Evolutionary conservation across 2,329 filamentous ascomycete species (phyloP).

Genomic region (Arthrobotrys megalospora): DNA sequence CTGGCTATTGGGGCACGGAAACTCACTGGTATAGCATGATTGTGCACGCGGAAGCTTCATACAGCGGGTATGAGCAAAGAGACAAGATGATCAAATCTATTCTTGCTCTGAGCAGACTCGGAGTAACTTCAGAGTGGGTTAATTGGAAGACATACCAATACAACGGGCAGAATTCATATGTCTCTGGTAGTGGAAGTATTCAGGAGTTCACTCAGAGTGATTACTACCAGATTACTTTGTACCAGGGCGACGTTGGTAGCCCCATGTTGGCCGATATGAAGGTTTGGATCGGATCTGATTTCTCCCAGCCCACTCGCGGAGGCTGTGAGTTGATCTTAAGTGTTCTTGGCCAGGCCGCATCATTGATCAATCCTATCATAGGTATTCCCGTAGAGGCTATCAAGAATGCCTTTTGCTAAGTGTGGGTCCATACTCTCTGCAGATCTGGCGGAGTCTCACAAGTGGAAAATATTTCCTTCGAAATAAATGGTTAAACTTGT

Average conservation of each 20-base stretch:
- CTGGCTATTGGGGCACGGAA: conserved; percentile 5
- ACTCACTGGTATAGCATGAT: conserved; percentile 24
- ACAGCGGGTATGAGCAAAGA: not conserved
- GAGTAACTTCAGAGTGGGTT: not conserved
- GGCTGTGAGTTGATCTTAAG: conserved; percentile 1
- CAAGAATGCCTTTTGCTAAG: not conserved
- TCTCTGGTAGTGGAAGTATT: conserved; percentile 5
- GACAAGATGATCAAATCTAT: conserved; percentile 4
- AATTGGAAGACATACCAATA: conserved; percentile 17
- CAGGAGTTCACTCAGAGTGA: not conserved
- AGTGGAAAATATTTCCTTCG: not conserved
- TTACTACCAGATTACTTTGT: conserved; percentile 13
- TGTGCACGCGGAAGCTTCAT: not conserved
- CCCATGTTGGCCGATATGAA: conserved; percentile 2
- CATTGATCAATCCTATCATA: not conserved
- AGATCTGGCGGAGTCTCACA: not conserved
- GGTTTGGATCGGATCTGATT: conserved; percentile 17
- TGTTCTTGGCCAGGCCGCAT: not conserved
- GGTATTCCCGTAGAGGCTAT: conserved; percentile 6
- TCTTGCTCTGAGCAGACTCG: not conserved
- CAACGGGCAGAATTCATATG: conserved; percentile 13
- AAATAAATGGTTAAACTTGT: not conserved
- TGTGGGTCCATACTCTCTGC: not conserved
- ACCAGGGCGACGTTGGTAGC: not conserved
- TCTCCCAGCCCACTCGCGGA: not conserved